A percentile compares a stretch with the other conserved stretches of the same genome.
Evolutionary conservation across 352 stramenopile species (phyloP).

Genomic region (Phytophthora vignae): DNA sequence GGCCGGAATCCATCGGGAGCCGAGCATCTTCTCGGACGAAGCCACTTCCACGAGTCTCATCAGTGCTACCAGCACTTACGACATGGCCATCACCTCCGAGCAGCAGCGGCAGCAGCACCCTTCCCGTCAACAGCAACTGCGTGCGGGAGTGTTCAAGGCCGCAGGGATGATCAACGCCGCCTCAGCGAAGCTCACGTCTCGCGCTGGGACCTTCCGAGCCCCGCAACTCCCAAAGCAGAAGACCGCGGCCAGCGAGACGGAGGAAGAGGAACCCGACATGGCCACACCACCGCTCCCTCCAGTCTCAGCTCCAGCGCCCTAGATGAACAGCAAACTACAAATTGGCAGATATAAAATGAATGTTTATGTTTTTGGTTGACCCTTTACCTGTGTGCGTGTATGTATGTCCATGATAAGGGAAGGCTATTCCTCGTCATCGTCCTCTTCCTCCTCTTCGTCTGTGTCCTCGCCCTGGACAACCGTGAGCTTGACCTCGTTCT

Average conservation of each 20-base stretch:
- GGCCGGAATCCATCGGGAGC: slow-evolving; percentile 22
- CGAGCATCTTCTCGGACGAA: slow-evolving; percentile 28
- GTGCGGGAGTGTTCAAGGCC: slow-evolving; percentile 53
- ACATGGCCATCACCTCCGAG: neutral
- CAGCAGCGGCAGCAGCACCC: slow-evolving; percentile 3
- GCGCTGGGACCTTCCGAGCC: slow-evolving; percentile 21
- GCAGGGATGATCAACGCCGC: slow-evolving; percentile 56
- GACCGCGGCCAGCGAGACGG: slow-evolving; percentile 40
- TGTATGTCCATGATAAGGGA: neutral
- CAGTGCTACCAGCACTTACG: slow-evolving; percentile 18
- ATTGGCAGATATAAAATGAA: slow-evolving; percentile 37
- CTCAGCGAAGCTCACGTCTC: slow-evolving; percentile 61
- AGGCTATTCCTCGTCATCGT: slow-evolving; percentile 41
- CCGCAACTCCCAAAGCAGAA: slow-evolving; percentile 34
- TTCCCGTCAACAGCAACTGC: slow-evolving; percentile 46
- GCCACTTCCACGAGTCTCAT: slow-evolving; percentile 20
- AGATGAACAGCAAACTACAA: slow-evolving; percentile 21
- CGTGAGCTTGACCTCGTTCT: slow-evolving; percentile 92
- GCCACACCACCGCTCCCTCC: slow-evolving; percentile 13
- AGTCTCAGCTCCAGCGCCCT: slow-evolving; percentile 12
- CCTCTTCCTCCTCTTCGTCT: slow-evolving; percentile 61
- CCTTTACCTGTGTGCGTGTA: neutral
- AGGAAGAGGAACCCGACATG: slow-evolving; percentile 49
- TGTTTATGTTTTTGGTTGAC: slow-evolving; percentile 29
- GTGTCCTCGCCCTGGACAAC: slow-evolving; percentile 65